These are phyloP conservation scores for Fusarium gaditjirri DNA, from an alignment of 2,329 filamentous ascomycete genomes.

Conservation along the genomic window DNA sequence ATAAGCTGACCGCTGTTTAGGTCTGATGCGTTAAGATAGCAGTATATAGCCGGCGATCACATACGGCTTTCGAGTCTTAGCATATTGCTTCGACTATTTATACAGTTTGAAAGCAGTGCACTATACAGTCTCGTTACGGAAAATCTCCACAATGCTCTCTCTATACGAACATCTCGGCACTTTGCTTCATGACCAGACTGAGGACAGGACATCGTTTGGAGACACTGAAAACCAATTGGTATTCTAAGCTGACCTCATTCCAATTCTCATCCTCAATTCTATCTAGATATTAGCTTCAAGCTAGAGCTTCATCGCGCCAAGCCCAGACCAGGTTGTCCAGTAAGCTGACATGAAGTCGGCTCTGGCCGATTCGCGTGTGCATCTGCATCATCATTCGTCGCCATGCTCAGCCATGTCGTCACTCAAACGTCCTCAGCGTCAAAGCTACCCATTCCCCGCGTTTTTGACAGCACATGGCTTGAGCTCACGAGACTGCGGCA, in stretches of 20 bases:
- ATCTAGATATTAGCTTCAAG: neutral
- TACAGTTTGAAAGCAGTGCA: neutral
- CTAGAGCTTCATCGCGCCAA: constrained; percentile 15
- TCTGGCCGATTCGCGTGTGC: neutral
- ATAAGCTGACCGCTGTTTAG: constrained; percentile 29
- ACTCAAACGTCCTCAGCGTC: constrained; percentile 25
- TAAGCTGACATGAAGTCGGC: constrained; percentile 25
- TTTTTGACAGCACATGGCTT: constrained; percentile 24
- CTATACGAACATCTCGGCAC: neutral
- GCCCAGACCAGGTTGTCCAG: neutral
- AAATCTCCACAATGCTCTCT: neutral
- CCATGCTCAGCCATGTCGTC: constrained; percentile 32
- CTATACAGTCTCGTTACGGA: neutral
- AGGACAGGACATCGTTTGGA: neutral
- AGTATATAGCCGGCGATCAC: neutral
- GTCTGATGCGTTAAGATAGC: neutral
- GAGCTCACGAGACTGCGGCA: constrained; percentile 23
- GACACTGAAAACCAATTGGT: neutral
- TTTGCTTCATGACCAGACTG: neutral
- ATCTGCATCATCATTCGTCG: constrained; percentile 17
- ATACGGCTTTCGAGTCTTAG: neutral
- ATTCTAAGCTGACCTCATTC: constrained; percentile 25
- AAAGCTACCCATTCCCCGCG: constrained; percentile 29
- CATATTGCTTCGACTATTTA: too few species aligned
- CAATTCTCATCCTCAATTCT: neutral